Conservation (phyloP, 1,284 basidiomycete species). For the Ceratobasidium sp. region DNA sequence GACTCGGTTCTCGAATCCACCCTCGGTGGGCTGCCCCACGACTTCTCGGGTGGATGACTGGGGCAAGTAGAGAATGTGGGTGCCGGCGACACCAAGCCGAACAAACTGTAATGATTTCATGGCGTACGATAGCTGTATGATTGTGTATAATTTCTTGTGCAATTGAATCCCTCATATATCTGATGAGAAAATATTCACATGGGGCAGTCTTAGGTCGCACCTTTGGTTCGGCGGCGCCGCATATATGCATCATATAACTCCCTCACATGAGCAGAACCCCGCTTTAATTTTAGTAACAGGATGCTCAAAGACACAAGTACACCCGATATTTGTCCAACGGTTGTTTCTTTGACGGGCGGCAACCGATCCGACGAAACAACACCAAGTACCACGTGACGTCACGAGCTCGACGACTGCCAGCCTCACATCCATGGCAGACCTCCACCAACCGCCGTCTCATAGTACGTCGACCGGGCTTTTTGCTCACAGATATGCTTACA, state of each 20-base stretch:
- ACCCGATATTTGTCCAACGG: background rate
- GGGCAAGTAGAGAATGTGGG: slow-evolving; percentile 53
- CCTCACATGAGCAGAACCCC: background rate
- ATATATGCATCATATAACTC: background rate
- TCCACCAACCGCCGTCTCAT: slow-evolving; percentile 38
- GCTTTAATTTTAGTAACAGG: background rate
- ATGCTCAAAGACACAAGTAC: background rate
- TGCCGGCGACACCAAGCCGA: background rate
- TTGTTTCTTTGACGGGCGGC: background rate
- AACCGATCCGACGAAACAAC: background rate
- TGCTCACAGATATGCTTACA: background rate
- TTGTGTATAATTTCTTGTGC: background rate
- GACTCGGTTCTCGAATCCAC: slow-evolving; percentile 66
- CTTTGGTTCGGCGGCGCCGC: background rate
- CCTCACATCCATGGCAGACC: slow-evolving; percentile 30
- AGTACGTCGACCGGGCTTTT: background rate
- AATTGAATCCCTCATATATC: background rate
- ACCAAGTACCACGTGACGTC: slow-evolving; percentile 12
- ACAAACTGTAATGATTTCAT: background rate
- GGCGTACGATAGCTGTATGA: background rate
- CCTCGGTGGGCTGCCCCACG: slow-evolving; percentile 64
- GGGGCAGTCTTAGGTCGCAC: no score
- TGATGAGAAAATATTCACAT: background rate
- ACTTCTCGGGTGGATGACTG: slow-evolving; percentile 69
- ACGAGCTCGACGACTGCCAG: background rate